Base-by-base conservation (phyloP, 2,329 filamentous ascomycete genomes). In the Neofusicoccum sp. region DNA sequence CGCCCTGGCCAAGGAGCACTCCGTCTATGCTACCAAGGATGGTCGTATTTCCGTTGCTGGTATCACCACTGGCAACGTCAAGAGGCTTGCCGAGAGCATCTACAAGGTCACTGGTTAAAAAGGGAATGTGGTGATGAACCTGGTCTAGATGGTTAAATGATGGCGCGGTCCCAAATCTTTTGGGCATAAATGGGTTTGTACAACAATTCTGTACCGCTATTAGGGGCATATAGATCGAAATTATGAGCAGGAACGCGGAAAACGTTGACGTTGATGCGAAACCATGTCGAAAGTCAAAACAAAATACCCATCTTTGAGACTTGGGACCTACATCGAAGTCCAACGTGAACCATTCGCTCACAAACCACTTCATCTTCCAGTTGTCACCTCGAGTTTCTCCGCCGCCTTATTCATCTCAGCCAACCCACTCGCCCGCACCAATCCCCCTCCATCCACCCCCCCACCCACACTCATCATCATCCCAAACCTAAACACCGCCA, bases 11-110 rank as follows among this genome's bases (percentile, higher is more conserved):
- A 93, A 96, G 84, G 92, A 98, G 84, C 92, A 95, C 85, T 97
- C 92, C 65, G 94, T 99, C 72, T 99, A 99, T 78, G 94, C 93
- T 69, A 98, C 95, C 80, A 95, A 92, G 84, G 90, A 95, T 75
- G 91, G 91, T 71, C 87, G 91, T 74, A 95, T 95, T 77, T 93
- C 89, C 50, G 90, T 95, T 61, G 91, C 91, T 49, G 91, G 91
- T 70, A 94, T 95, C 78, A 95, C 91, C 58, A 86, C 80, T 68
- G 89, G 83, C 70, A 94, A 94, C 74, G 91, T 94, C 65, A 88
- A 88, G 72, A 88, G 90, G 68, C 86, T 95, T 66, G 91, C 91
- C 65, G 88, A 94, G 83, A 85, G 89, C 74, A 94, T 95, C 79
- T 92, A 87, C 84, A 91, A 92, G 81, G 86, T 95, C 76, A 93